Conservation (phyloP, 352 stramenopile species). For the Phytopythium ostracodes region DNA sequence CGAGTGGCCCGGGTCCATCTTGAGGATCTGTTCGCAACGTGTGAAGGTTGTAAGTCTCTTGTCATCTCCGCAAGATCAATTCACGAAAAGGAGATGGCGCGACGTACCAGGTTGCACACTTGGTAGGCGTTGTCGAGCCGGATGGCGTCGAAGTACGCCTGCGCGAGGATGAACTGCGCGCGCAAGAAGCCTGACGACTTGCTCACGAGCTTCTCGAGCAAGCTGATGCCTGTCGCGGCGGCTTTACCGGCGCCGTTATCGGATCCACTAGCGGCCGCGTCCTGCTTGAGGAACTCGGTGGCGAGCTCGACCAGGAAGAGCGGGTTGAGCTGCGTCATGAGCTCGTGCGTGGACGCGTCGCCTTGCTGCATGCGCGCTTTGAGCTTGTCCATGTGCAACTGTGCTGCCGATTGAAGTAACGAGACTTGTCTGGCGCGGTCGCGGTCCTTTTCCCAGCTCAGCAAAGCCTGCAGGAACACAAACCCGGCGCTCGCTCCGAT, state of each 20-base stretch:
- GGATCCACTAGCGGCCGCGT: conserved; percentile 17
- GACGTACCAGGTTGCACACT: conserved; percentile 42
- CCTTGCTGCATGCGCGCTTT: conserved; percentile 58
- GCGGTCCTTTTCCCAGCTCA: conserved; percentile 78
- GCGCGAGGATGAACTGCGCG: conserved; percentile 79
- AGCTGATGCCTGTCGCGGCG: conserved; percentile 50
- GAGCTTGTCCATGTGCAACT: conserved; percentile 82
- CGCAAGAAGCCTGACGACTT: conserved; percentile 83
- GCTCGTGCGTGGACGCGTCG: conserved; percentile 67
- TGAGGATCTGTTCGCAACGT: too few species aligned
- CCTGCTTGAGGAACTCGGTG: conserved; percentile 66
- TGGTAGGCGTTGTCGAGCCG: conserved; percentile 80
- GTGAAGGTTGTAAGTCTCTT: too few species aligned
- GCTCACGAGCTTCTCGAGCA: conserved; percentile 81
- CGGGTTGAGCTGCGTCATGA: conserved; percentile 80
- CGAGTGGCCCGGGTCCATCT: conserved; percentile 70
- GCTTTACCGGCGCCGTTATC: conserved; percentile 28
- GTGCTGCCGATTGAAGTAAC: conserved; percentile 67
- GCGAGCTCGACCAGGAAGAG: conserved; percentile 88
- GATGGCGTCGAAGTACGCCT: conserved; percentile 69
- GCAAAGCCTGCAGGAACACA: conserved; percentile 80
- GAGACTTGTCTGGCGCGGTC: conserved; percentile 66
- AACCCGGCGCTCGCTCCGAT: conserved; percentile 77
- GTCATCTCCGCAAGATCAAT: too few species aligned
- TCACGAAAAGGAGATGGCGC: background rate